These are phyloP conservation scores for Pleomassaria siparia DNA, from an alignment of 2,329 filamentous ascomycete species.

Conservation along the genomic window DNA sequence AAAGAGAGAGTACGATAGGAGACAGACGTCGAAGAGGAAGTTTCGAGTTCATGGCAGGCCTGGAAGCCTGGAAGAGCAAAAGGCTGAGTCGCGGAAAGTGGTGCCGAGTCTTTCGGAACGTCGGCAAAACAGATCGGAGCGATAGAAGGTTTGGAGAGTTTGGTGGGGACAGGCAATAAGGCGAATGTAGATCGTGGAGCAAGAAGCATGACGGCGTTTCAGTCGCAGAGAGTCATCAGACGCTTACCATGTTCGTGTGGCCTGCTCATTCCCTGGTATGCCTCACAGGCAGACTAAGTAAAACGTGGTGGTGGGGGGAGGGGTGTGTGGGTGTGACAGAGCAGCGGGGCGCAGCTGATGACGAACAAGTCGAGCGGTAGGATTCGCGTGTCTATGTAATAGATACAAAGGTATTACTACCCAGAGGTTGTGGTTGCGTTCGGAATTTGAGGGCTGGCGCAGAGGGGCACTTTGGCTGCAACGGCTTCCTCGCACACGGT, in stretches of 20 bases:
- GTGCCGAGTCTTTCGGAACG: neutral
- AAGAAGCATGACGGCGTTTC: slow-evolving; percentile 5
- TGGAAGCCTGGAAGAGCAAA: neutral
- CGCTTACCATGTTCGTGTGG: slow-evolving; percentile 45
- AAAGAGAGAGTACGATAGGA: neutral
- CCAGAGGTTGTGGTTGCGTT: neutral
- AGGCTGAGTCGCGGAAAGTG: neutral
- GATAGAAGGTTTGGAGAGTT: neutral
- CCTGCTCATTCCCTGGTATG: slow-evolving; percentile 44
- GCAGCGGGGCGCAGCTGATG: slow-evolving; percentile 2
- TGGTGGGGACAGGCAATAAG: neutral
- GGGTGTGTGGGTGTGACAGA: too few species aligned
- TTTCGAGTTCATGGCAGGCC: neutral
- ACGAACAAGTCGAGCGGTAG: neutral
- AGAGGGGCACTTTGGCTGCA: slow-evolving; percentile 1
- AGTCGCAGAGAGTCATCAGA: slow-evolving; percentile 13
- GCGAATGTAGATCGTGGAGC: neutral
- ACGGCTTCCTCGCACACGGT: neutral
- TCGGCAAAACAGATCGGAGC: slow-evolving; percentile 2
- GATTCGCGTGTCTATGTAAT: neutral
- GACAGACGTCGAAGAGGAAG: neutral
- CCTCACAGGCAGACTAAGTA: slow-evolving; percentile 24
- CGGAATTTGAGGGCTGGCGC: neutral
- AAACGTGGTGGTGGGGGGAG: neutral
- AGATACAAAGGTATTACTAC: too few species aligned